These are phyloP conservation scores for Quercus lobata DNA, from an alignment of 331 rosid species.

Conservation along the genomic window DNA sequence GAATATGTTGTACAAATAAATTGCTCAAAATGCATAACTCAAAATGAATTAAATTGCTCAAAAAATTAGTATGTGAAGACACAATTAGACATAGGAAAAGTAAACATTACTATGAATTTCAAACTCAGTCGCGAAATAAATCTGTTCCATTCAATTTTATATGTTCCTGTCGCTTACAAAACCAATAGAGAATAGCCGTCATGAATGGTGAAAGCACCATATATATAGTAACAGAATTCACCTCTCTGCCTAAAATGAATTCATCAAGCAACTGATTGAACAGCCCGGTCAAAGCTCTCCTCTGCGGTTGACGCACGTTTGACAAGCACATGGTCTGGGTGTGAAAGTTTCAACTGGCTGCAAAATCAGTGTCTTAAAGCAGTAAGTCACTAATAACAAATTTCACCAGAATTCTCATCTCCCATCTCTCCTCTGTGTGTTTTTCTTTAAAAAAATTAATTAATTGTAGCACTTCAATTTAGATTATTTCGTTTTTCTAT, in stretches of 20 bases:
- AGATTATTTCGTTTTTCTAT: no score
- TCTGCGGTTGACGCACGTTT: constrained; percentile 73
- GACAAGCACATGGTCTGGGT: constrained; percentile 81
- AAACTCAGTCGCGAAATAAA: constrained; percentile 13
- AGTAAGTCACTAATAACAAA: background rate
- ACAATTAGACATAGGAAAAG: background rate
- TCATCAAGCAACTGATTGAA: constrained; percentile 68
- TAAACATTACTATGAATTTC: constrained; percentile 24
- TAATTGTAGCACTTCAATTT: background rate
- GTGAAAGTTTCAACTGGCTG: constrained; percentile 95
- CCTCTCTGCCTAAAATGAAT: constrained; percentile 21
- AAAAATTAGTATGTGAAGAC: background rate
- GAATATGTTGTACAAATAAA: background rate
- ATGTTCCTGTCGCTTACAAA: constrained; percentile 18
- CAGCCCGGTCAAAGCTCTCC: constrained; percentile 83
- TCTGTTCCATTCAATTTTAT: constrained; percentile 18
- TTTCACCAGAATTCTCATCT: no score
- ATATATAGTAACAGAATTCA: constrained; percentile 19
- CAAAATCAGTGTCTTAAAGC: constrained; percentile 18
- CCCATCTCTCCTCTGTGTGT: no score
- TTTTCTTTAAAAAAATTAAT: no score
- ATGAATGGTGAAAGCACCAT: constrained; percentile 10
- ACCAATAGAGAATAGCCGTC: constrained; percentile 24
- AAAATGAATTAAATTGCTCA: constrained; percentile 18
- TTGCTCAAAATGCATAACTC: constrained; percentile 1